Evolutionary conservation across 495 filamentous ascomycete species (phyloP).

Genomic region (Aeminium ludgeri): DNA sequence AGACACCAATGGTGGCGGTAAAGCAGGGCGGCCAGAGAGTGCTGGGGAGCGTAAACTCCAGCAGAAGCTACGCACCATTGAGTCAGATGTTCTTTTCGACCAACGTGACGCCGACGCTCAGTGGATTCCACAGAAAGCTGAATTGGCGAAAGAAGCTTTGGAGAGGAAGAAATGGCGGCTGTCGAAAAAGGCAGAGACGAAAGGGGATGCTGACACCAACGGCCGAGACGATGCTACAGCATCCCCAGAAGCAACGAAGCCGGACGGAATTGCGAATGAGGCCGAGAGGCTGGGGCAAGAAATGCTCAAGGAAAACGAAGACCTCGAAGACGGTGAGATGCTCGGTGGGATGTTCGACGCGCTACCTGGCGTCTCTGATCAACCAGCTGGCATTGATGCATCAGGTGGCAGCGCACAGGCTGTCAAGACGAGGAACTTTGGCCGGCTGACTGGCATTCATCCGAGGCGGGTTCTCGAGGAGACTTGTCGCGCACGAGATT

Average conservation of each 20-base stretch:
- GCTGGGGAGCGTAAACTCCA: conserved; percentile 33
- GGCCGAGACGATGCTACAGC: not conserved
- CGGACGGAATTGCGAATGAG: conserved; percentile 25
- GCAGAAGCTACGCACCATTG: conserved; percentile 56
- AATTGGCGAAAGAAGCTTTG: conserved; percentile 44
- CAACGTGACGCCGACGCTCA: conserved; percentile 50
- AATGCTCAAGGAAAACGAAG: conserved; percentile 17
- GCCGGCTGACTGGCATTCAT: conserved; percentile 53
- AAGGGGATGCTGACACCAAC: not conserved
- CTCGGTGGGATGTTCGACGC: conserved; percentile 51
- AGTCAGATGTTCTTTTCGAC: conserved; percentile 78
- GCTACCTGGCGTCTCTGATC: conserved; percentile 28
- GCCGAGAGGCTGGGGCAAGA: conserved; percentile 15
- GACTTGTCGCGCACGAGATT: conserved; percentile 66
- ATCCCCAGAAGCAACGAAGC: too few species aligned
- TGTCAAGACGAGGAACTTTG: conserved; percentile 63
- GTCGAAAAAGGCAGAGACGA: not conserved
- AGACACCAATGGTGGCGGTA: conserved; percentile 12
- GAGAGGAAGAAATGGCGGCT: conserved; percentile 20
- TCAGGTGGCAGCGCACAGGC: conserved; percentile 9
- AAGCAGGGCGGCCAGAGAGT: not conserved
- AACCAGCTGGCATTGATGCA: not conserved
- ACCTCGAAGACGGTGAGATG: conserved; percentile 39
- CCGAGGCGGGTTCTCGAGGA: conserved; percentile 67
- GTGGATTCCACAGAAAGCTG: conserved; percentile 52